These are phyloP conservation scores for Diplodia intermedia DNA, from an alignment of 2,329 filamentous ascomycete genomes.

Conservation along the genomic window DNA sequence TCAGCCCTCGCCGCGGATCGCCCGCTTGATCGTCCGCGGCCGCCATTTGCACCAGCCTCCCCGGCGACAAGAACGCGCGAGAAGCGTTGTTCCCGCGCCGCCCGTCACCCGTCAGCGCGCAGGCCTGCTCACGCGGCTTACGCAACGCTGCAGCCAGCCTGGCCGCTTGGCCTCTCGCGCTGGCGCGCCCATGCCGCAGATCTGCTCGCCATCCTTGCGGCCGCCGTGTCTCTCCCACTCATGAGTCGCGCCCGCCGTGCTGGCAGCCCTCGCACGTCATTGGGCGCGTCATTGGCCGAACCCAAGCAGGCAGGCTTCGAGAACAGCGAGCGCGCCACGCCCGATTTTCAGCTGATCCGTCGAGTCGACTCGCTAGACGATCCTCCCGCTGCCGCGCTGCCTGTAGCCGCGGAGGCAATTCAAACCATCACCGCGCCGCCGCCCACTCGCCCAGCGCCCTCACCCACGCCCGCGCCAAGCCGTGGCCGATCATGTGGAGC, in stretches of 20 bases:
- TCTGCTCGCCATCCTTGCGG: constrained; percentile 14
- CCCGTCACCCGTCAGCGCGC: background rate
- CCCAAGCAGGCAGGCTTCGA: constrained; percentile 29
- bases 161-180: background rate
- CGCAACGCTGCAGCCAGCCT: constrained; percentile 8
- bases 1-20: constrained; percentile 11
- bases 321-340: constrained; percentile 19
- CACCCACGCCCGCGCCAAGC: constrained; percentile 15
- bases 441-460: background rate
- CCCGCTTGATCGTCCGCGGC: constrained; percentile 2
- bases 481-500: constrained; percentile 30
- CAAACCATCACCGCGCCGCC: constrained; percentile 2
- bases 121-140: constrained; percentile 2
- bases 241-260: constrained; percentile 10
- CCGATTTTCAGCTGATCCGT: constrained; percentile 27
- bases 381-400: constrained; percentile 27
- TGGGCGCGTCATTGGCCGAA: constrained; percentile 22
- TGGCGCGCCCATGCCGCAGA: constrained; percentile 18
- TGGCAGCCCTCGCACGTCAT: constrained; percentile 22
- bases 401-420: constrained; percentile 18
- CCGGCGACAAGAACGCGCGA: no score
- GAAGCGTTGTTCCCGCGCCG: background rate
- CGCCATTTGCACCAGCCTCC: constrained; percentile 9
- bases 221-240: constrained; percentile 24
- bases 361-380: constrained; percentile 26